These are phyloP conservation scores for Linnemannia schmuckeri DNA, from an alignment of 192 early-diverging fungal genomes.

Conservation along the genomic window DNA sequence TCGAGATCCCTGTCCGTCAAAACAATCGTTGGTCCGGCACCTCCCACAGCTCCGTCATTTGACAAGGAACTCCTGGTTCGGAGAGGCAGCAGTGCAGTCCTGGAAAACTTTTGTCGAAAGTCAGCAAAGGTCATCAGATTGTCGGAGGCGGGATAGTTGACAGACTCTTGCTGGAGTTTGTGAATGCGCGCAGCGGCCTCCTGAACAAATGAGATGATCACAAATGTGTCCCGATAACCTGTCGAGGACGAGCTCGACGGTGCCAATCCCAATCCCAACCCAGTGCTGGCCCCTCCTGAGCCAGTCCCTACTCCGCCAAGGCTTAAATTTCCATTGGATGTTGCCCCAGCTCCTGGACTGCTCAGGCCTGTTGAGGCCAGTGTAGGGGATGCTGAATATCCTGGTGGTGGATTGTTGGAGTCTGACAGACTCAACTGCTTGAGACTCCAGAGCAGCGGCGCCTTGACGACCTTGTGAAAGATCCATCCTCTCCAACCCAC, in stretches of 20 bases:
- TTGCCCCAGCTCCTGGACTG: neutral
- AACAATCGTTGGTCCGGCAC: slow-evolving; percentile 13
- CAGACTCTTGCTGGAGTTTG: slow-evolving; percentile 42
- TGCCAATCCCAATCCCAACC: slow-evolving; percentile 16
- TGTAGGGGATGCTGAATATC: slow-evolving; percentile 21
- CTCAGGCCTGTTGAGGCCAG: slow-evolving; percentile 24
- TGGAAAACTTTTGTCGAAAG: slow-evolving; percentile 49
- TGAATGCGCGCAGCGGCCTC: slow-evolving; percentile 44
- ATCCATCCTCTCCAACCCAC: slow-evolving; percentile 53
- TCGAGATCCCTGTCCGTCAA: slow-evolving; percentile 52
- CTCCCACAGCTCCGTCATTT: neutral
- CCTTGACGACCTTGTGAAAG: slow-evolving; percentile 51
- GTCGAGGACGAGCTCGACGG: neutral
- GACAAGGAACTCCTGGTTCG: slow-evolving; percentile 10
- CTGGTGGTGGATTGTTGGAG: slow-evolving; percentile 14
- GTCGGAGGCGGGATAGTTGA: slow-evolving; percentile 32
- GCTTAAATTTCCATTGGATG: slow-evolving; percentile 10
- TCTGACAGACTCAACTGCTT: slow-evolving; percentile 46
- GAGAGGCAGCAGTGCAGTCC: slow-evolving; percentile 42
- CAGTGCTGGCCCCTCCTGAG: slow-evolving; percentile 9
- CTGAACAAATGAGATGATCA: slow-evolving; percentile 35
- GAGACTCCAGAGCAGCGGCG: slow-evolving; percentile 44
- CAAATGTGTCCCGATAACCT: slow-evolving; percentile 29
- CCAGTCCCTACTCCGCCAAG: slow-evolving; percentile 16
- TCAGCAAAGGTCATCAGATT: slow-evolving; percentile 56